phyloP scores from a whole-genome alignment of 73 alveolate genomes.

The Symbiodinium natans region DNA sequence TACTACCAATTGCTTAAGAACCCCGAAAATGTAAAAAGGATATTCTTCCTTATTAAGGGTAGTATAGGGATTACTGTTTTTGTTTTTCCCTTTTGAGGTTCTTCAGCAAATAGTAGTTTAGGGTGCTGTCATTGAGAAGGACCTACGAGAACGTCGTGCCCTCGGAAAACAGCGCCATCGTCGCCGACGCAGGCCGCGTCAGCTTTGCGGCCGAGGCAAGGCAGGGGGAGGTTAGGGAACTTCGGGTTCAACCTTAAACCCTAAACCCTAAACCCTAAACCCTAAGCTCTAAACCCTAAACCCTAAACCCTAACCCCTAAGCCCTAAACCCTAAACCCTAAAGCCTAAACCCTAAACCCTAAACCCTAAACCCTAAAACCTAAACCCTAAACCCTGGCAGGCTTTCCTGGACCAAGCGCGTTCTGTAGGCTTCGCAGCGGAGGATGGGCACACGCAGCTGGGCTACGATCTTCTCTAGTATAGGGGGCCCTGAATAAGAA shows the following conservation, averaged over 20 bases:
- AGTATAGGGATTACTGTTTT: too few relatives aligned
- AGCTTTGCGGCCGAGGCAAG: constrained; percentile 33
- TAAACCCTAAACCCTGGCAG: background rate
- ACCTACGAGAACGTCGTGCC: constrained; percentile 54
- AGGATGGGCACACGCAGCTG: constrained; percentile 15
- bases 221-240: too few relatives aligned
- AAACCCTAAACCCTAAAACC: background rate
- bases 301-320: background rate
- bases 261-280: background rate
- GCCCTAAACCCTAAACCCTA: background rate
- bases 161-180: constrained; percentile 35
- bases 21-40: too few relatives aligned
- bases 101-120: too few relatives aligned
- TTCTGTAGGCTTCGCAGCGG: constrained; percentile 48
- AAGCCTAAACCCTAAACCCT: background rate
- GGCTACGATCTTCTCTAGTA: background rate
- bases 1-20: too few relatives aligned
- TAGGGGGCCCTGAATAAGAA: too few relatives aligned
- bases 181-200: constrained; percentile 31
- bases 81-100: too few relatives aligned
- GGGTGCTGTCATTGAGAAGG: background rate
- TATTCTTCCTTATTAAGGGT: too few relatives aligned
- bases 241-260: too few relatives aligned
- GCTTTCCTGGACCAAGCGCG: constrained; percentile 56
- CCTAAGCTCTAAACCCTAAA: background rate